phyloP scores from a whole-genome alignment of 148 eudicot genomes.

The Persicaria tinctoria region DNA sequence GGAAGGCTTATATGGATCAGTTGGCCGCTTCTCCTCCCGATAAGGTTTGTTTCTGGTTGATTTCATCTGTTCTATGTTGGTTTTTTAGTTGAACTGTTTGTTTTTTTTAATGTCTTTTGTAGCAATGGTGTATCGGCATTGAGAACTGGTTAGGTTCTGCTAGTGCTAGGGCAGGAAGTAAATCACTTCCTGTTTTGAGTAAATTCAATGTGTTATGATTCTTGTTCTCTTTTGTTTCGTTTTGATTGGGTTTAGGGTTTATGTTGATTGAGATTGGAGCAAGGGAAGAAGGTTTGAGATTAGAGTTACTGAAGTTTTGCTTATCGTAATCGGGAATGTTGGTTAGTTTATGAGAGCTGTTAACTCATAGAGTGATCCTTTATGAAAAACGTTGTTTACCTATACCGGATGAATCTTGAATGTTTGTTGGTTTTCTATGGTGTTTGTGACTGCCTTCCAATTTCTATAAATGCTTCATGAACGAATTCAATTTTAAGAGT shows the following conservation, averaged over 20 bases:
- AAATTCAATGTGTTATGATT: neutral
- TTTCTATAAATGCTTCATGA: no score
- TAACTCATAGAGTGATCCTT: neutral
- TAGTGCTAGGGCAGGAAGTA: neutral
- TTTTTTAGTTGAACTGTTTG: neutral
- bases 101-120: neutral
- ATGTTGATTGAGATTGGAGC: neutral
- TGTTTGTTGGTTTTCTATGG: no score
- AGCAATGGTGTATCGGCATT: neutral
- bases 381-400: no score
- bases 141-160: neutral
- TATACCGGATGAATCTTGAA: no score
- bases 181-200: neutral
- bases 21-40: constrained; percentile 74
- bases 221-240: neutral
- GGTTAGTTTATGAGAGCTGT: neutral
- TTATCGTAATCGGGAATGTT: neutral
- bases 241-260: neutral
- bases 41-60: constrained; percentile 36
- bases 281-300: neutral
- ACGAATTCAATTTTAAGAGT: no score
- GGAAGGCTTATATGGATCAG: constrained; percentile 63
- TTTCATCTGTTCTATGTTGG: neutral
- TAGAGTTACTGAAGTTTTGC: neutral
- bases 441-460: no score